Base-by-base conservation (phyloP, 306 rosid genomes). In the Acmispon strigosus region DNA sequence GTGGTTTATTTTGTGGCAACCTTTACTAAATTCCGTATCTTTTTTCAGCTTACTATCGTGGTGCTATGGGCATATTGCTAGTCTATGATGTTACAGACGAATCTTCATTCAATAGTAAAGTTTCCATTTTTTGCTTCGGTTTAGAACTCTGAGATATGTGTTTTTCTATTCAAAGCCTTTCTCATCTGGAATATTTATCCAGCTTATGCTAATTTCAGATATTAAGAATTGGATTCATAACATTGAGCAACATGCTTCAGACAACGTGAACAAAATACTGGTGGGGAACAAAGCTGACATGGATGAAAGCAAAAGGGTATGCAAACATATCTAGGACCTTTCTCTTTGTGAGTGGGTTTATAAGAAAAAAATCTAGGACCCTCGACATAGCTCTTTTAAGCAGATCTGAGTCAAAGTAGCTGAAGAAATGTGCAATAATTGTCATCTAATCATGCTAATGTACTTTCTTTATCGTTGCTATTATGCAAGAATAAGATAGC, bases 201-300 rank as follows among this genome's bases (percentile, higher is more conserved):
- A 27, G 16, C 47, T 71, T 70, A 39, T 73, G 62, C 47, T 69
- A 36, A 72, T 78, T 84, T 64, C 95, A 94, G 97, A 94, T 74
- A 94, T 94, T 52, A 87, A 89, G 83, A 94, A 89, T 66, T 94
- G 98, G 98, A 94, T 90, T 80, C 92, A 88, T 66, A 94, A 87
- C 86, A 94, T 94, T 27, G 98, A 91, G 83, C 98, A 94, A 53
- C 97, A 91, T 83, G 97, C 98, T 73, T 90, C 96, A 11, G 96
- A 94, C 81, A 91, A 89, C 55, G 92, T 94, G 18, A 94, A 89
- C 89, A 94, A 89, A 83, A 85, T 94, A 74, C 81, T 94, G 69
- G 98, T 94, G 49, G 98, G 98, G 43, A 94, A 94, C 89, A 94
- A 94, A 85, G 97, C 97, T 10, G 98, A 94, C 82, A 89, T 91